Evolutionary conservation across 2,329 filamentous ascomycete genomes (phyloP).

Genomic region (Ustilaginoidea virens): DNA sequence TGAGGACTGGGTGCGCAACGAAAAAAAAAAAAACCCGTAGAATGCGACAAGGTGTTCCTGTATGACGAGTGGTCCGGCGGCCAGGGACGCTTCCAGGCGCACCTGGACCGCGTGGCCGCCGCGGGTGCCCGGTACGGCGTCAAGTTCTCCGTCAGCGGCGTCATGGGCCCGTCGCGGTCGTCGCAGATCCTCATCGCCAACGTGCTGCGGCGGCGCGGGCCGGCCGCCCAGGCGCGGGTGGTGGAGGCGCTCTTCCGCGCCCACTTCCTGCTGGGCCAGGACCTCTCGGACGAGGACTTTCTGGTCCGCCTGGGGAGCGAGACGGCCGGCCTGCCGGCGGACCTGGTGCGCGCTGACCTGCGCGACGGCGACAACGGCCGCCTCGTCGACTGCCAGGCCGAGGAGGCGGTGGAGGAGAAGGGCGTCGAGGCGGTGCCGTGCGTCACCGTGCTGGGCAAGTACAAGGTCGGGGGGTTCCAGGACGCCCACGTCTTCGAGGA

Average conservation of each 20-base stretch:
- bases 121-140: conserved; percentile 22
- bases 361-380: conserved; percentile 12
- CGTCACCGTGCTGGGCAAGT: conserved; percentile 54
- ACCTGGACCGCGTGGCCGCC: conserved; percentile 16
- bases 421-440: conserved; percentile 54
- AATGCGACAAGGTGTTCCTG: conserved; percentile 20
- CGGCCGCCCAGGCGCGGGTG: conserved; percentile 21
- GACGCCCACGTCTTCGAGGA: conserved; percentile 48
- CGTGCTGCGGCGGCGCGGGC: conserved; percentile 16
- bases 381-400: conserved; percentile 16
- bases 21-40: conserved; percentile 4
- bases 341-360: conserved; percentile 14
- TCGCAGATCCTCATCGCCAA: conserved; percentile 32
- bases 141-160: conserved; percentile 23
- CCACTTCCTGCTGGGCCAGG: conserved; percentile 25
- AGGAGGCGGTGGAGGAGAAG: conserved; percentile 11
- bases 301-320: conserved; percentile 19
- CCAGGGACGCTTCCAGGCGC: conserved; percentile 11
- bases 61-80: conserved; percentile 17
- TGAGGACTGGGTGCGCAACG: no score
- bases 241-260: conserved; percentile 25
- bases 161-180: conserved; percentile 27
- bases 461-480: conserved; percentile 57
- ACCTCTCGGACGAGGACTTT: conserved; percentile 25
- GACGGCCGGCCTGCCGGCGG: conserved; percentile 14